Evolutionary conservation across 805 yeast genomes (phyloP), one percentile per base, ranked within the genome.

Genomic region (Candida oleophila): DNA sequence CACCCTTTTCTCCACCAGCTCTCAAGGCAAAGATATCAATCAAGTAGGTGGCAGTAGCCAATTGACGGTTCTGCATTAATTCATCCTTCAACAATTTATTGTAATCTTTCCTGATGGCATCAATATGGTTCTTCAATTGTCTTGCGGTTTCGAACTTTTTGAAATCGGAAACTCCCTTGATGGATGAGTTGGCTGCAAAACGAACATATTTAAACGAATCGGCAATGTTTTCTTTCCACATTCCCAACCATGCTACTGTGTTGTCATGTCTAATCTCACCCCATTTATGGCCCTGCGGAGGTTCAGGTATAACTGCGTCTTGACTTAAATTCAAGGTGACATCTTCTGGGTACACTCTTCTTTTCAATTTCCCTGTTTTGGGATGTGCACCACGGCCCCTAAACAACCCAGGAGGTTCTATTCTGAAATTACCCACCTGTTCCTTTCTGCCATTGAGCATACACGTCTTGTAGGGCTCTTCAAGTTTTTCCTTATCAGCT

Each of bases 351-450:
- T 49, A 65, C 14, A 92, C 96, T 53, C 99, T 78, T 57, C 85
- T 80, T 63, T 92, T 92, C 47, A 90, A 68, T 61, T 85, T 88
- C 38, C 99, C 99, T 1, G 97, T 91, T 64, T 87, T 89, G 15
- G 98, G 98, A 64, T 91, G 98, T 0, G 92, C 90, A 59, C 97
- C 98, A 65, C 98, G 87, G 38, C 98, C 99, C 65, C 97, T 77
- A 62, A 91, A 92, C 46, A 92, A 71, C 1, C 96, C 97, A 0
- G 99, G 98, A 28, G 98, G 98, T 73, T 92, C 99, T 42, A 92
- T 84, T 60, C 92, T 76, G 65, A 92, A 92, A 62, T 92, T 92
- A 20, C 97, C 97, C 25, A 92, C 95, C 56, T 85, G 91, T 60
- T 92, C 97, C 57, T 80, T 85, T 55, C 96, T 78, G 15, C 97